Evolutionary conservation across 2,329 filamentous ascomycete genomes (phyloP), one percentile per base, ranked within the genome.

Genomic region (Colletotrichum spinosum): DNA sequence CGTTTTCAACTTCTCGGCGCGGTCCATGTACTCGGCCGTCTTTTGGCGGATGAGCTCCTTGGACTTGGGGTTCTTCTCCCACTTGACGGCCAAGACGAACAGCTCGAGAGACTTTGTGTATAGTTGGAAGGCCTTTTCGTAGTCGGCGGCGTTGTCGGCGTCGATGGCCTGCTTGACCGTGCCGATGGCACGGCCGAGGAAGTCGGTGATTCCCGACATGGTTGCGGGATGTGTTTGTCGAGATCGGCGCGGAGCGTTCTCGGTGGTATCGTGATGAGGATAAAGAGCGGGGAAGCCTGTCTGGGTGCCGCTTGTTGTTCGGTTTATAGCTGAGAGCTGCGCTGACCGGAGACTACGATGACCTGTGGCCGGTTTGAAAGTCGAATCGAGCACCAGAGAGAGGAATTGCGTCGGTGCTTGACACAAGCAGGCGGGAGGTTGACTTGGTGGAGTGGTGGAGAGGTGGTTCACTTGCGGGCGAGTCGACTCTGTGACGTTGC

Each of bases 21-120:
- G 93, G 80, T 97, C 95, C 91, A 99, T 97, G 84, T 99, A 99
- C 77, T 97, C 95, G 72, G 86, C 92, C 17, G 94, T 94, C 84
- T 98, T 98, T 72, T 92, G 89, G 72, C 96, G 91, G 79, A 99
- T 97, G 88, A 97, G 97, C 76, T 97, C 94, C 84, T 98, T 98
- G 69, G 93, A 94, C 73, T 94, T 95, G 69, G 92, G 90, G 82
- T 97, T 98, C 87, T 98, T 99, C 83, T 99, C 96, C 95, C 95
- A 99, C 85, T 99, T 99, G 67, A 99, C 86, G 39, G 96, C 96
- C 67, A 98, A 92, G 92, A 99, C 97, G 85, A 98, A 99, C 64
- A 98, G 89, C 81, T 99, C 95, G 72, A 99, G 92, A 55, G 95
- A 91, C 71, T 93, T 90, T 84, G 97, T 97, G 87, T 99, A 99